Evolutionary conservation across 176 grass and related monocot genomes (phyloP).

Genomic region (Phoenix roebelenii): DNA sequence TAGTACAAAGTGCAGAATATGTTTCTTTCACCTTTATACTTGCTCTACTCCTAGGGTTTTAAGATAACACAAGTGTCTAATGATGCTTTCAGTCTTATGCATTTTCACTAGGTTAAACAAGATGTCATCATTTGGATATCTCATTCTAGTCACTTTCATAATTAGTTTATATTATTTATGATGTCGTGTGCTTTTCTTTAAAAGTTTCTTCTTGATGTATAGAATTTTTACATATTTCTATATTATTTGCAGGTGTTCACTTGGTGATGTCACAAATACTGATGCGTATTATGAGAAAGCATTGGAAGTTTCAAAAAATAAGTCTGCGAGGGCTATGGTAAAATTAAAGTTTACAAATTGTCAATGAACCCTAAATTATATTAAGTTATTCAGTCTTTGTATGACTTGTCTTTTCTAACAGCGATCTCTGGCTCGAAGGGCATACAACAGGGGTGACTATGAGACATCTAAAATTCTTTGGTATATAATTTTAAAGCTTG

Average conservation of each 20-base stretch:
- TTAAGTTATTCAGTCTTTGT: background rate
- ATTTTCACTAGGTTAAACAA: too few relatives aligned
- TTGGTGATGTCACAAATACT: constrained; percentile 78
- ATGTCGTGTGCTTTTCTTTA: background rate
- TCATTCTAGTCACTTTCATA: too few relatives aligned
- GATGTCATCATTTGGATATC: too few relatives aligned
- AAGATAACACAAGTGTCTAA: too few relatives aligned
- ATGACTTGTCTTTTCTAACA: constrained; percentile 21
- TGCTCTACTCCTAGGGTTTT: too few relatives aligned
- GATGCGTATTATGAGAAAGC: constrained; percentile 83
- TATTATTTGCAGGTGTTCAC: constrained; percentile 65
- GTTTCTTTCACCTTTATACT: too few relatives aligned
- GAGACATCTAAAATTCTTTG: constrained; percentile 67
- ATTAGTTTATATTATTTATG: background rate
- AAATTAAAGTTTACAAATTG: constrained; percentile 14
- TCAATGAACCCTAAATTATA: background rate
- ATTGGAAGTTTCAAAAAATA: constrained; percentile 84
- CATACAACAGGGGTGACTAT: constrained; percentile 79
- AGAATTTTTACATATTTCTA: background rate
- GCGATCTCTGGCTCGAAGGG: constrained; percentile 77
- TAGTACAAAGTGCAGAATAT: too few relatives aligned
- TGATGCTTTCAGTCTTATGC: too few relatives aligned
- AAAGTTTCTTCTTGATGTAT: background rate
- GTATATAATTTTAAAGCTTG: constrained; percentile 33
- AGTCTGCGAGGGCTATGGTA: constrained; percentile 87